Base-by-base conservation (phyloP, 352 stramenopile genomes). In the Halophytophthora batemanensis region DNA sequence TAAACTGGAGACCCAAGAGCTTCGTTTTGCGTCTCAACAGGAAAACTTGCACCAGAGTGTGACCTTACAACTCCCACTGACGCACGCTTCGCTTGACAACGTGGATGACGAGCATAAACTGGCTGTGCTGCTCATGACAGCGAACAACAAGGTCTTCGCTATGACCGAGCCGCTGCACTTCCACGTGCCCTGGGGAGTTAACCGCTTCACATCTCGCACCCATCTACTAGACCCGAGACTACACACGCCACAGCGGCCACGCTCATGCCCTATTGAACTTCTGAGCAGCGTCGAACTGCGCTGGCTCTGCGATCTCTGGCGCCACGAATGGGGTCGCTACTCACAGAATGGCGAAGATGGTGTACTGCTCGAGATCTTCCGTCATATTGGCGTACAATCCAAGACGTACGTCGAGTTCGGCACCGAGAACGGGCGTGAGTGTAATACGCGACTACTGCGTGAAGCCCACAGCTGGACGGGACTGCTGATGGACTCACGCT, bases 341-440 rank as follows among this genome's bases (percentile, higher is more conserved):
- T 89, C 77, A 0, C 80, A 87, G 35, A 91, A 91, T 37, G 80
- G 80, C 11, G 77, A 91, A 50, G 80, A 87, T 50, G 80, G 77
- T 17, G 65, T 91, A 21, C 45, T 91, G 23, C 47, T 45, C 31
- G 59, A 71, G 12, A 82, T 91, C 33, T 91, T 89, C 52, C 46
- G 64, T 37, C 48, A 78, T 39, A 62, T 88, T 33, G 69, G 69
- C 19, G 66, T 50, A 10, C 56, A 55, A 5, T 45, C 64, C 18
- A 58, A 58, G 21, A 52, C 61, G 8, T 89, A 79, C 50, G 77
- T 88, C 10, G 80, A 90, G 42, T 89, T 88, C 68, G 80, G 76
- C 12, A 82, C 74, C 0, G 71, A 86, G 47, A 53, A 71, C 46
- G 74, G 64, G 1, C 37, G 52, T 1, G 71, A 88, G 57, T 89